These are phyloP conservation scores for Saturnispora mendoncae DNA, from an alignment of 805 yeast species.

Conservation along the genomic window DNA sequence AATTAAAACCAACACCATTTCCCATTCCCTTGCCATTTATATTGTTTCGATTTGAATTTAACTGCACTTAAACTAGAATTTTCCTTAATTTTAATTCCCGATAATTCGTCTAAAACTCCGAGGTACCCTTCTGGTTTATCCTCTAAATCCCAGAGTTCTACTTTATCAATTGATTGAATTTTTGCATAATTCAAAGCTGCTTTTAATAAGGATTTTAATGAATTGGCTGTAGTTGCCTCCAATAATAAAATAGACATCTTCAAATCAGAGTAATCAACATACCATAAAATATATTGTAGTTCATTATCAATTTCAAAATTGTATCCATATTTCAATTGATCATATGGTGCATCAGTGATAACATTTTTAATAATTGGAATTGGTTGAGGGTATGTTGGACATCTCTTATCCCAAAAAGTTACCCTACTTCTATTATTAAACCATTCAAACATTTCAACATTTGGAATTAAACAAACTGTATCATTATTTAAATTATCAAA, in stretches of 20 bases:
- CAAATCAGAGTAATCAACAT: slow-evolving; percentile 3
- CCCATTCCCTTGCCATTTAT: slow-evolving; percentile 14
- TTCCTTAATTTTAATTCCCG: slow-evolving; percentile 10
- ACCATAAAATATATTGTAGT: slow-evolving; percentile 4
- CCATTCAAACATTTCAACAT: slow-evolving; percentile 32
- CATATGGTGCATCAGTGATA: not conserved
- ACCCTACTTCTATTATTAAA: slow-evolving; percentile 30
- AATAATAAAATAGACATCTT: not conserved
- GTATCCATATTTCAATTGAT: slow-evolving; percentile 5
- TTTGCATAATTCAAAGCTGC: slow-evolving; percentile 8
- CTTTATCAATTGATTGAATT: slow-evolving; percentile 5
- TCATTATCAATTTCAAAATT: not conserved
- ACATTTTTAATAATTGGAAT: not conserved
- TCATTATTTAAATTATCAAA: not conserved
- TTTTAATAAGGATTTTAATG: not conserved
- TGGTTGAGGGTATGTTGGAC: not conserved
- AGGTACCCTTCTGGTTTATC: slow-evolving; percentile 12
- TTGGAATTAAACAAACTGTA: slow-evolving; percentile 30
- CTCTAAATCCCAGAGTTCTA: slow-evolving; percentile 12
- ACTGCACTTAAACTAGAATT: slow-evolving; percentile 21
- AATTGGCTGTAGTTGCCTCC: not conserved
- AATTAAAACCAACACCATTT: slow-evolving; percentile 18
- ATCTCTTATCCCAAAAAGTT: slow-evolving; percentile 7
- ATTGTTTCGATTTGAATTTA: slow-evolving; percentile 3
- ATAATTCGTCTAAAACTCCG: not conserved